Conservation (phyloP, 1,139 yeast species). For the Suhomyces atakaporum region DNA sequence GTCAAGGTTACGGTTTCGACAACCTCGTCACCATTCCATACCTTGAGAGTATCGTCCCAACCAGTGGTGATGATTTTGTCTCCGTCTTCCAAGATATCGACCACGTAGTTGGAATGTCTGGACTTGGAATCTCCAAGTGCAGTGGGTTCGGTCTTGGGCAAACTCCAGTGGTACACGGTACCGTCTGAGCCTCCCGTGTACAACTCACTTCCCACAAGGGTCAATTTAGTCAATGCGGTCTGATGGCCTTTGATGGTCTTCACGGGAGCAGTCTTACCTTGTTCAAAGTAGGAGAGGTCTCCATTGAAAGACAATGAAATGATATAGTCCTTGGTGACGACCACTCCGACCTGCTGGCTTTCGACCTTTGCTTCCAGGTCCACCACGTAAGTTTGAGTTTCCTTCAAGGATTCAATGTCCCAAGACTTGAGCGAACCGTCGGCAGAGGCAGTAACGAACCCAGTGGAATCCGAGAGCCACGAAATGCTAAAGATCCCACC, state of each 20-base stretch:
- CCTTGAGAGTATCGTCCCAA: constrained; percentile 84
- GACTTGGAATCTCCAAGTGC: constrained; percentile 28
- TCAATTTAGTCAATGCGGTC: constrained; percentile 62
- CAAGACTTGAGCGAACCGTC: constrained; percentile 75
- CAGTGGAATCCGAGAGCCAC: constrained; percentile 58
- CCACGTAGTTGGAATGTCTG: constrained; percentile 61
- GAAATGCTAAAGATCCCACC: constrained; percentile 81
- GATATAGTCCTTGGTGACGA: constrained; percentile 57
- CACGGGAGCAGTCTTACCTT: constrained; percentile 39
- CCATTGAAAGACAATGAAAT: constrained; percentile 76
- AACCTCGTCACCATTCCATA: constrained; percentile 37
- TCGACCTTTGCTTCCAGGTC: constrained; percentile 38
- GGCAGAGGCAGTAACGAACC: constrained; percentile 80
- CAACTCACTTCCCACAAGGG: constrained; percentile 28
- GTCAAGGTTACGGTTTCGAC: constrained; percentile 35
- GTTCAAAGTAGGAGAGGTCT: constrained; percentile 59
- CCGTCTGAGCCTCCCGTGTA: constrained; percentile 89
- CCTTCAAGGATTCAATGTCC: constrained; percentile 37
- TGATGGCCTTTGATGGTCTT: constrained; percentile 74
- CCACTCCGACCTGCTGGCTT: constrained; percentile 81
- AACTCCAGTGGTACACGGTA: constrained; percentile 59
- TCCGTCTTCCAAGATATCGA: constrained; percentile 36
- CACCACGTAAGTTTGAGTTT: constrained; percentile 45
- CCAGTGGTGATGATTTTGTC: constrained; percentile 56
- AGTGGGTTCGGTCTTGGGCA: constrained; percentile 30